Percentiles rank a stretch among this genome's conserved stretches.
Conservation (phyloP, 164 flowering plant species). For the Macadamia tetraphylla region DNA sequence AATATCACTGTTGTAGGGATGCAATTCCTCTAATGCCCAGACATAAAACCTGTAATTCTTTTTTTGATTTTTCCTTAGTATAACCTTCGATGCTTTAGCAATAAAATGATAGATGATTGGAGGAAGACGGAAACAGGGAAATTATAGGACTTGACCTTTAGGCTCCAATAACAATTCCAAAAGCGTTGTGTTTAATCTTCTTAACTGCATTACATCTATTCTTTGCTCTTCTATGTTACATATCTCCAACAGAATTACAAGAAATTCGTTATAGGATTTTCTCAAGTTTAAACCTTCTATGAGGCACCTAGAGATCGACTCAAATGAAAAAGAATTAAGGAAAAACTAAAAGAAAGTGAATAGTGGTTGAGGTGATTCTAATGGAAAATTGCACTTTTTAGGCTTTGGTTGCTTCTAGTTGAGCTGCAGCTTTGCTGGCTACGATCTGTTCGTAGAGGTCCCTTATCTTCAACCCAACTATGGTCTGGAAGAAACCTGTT, state of each 20-base stretch:
- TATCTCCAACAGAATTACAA: conserved; percentile 20
- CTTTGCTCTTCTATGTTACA: conserved; percentile 20
- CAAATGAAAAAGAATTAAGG: not conserved
- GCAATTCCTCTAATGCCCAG: too few species aligned
- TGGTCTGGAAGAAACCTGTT: conserved; percentile 92
- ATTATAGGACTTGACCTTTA: not conserved
- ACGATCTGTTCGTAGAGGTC: conserved; percentile 76
- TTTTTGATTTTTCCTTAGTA: too few species aligned
- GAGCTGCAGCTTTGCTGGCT: conserved; percentile 39
- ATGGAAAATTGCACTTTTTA: conserved; percentile 16
- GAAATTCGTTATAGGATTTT: conserved; percentile 13
- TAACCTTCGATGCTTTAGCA: too few species aligned
- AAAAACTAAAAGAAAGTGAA: conserved; percentile 6
- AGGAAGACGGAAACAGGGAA: not conserved
- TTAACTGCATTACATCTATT: conserved; percentile 14
- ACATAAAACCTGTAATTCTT: too few species aligned
- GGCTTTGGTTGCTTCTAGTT: conserved; percentile 57
- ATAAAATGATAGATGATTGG: too few species aligned
- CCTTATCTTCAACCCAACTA: conserved; percentile 80
- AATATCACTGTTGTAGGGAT: too few species aligned
- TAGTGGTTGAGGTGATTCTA: conserved; percentile 2
- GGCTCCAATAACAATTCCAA: conserved; percentile 5
- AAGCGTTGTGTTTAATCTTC: conserved; percentile 11
- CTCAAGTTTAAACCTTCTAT: not conserved
- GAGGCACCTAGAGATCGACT: conserved; percentile 5